A percentile compares a stretch with the other conserved stretches of the same genome.
Evolutionary conservation across 2,329 filamentous ascomycete genomes (phyloP).

Genomic region (Monosporascus ibericus): DNA sequence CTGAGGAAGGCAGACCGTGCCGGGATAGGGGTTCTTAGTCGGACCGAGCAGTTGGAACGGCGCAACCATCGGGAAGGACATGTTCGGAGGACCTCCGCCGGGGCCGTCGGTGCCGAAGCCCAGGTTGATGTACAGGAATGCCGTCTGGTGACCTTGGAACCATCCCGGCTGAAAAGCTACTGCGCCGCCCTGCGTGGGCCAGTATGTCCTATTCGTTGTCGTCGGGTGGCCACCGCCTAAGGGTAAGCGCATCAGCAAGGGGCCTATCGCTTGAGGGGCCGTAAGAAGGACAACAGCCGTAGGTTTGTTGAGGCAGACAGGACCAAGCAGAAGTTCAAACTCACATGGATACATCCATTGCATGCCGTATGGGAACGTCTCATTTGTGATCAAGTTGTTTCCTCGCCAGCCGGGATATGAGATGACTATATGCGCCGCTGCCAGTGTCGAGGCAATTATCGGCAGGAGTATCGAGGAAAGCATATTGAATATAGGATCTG

Average conservation of each 20-base stretch:
- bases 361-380: slow-evolving; percentile 80
- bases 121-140: slow-evolving; percentile 85
- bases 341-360: slow-evolving; percentile 94
- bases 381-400: slow-evolving; percentile 76
- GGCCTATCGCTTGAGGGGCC: too few relatives aligned
- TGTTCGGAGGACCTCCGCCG: slow-evolving; percentile 67
- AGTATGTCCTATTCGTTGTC: slow-evolving; percentile 80
- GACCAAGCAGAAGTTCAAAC: slow-evolving; percentile 23
- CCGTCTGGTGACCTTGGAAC: slow-evolving; percentile 83
- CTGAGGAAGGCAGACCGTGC: slow-evolving; percentile 83
- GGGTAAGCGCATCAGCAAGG: slow-evolving; percentile 2
- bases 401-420: slow-evolving; percentile 84
- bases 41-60: slow-evolving; percentile 82
- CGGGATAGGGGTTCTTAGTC: slow-evolving; percentile 76
- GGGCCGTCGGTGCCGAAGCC: slow-evolving; percentile 69
- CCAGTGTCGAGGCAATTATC: slow-evolving; percentile 41
- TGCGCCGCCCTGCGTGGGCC: slow-evolving; percentile 85
- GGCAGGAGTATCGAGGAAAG: slow-evolving; percentile 37
- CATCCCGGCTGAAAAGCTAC: slow-evolving; percentile 88
- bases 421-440: slow-evolving; percentile 71
- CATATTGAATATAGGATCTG: slow-evolving; percentile 30
- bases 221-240: slow-evolving; percentile 77
- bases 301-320: not conserved
- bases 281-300: not conserved
- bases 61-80: slow-evolving; percentile 75